Evolutionary conservation across 1,284 basidiomycete genomes (phyloP), one percentile per base, ranked within the genome.

Genomic region (Peniophora sp.): DNA sequence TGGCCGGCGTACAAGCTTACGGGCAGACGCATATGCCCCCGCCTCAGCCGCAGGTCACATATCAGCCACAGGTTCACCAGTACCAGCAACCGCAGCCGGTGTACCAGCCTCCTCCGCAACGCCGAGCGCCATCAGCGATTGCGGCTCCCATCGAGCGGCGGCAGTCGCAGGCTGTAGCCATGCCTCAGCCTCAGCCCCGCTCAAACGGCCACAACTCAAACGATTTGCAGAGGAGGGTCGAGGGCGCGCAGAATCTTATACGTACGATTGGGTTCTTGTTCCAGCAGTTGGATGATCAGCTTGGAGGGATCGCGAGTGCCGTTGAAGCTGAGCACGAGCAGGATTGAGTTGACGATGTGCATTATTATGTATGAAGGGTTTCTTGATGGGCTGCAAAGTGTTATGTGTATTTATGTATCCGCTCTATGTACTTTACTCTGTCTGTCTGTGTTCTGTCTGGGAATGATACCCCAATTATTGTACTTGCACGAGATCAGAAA

Each of bases 381-480:
- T n/a, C n/a, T n/a, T n/a, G n/a, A n/a, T n/a, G n/a, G n/a, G n/a
- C n/a, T n/a, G n/a, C n/a, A n/a, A n/a, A 12, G 6, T 32, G 27
- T 32, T 32, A 32, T 12, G 27, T 6, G 27, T 32, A 32, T 32
- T 12, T 32, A 32, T 32, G 5, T 5, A 48, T 54, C 55, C 45
- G 47, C 49, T 50, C 39, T 51, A 48, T 48, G 48, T 50, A 48
- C 52, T 35, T 45, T 48, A 35, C 52, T 20, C 50, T 52, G 38
- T 51, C 50, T 50, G 55, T 53, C 53, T 55, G 54, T 57, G 32
- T 27, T 51, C 52, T 47, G 47, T 27, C 25, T 34, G 27, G 12
- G 12, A 32, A 32, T 32, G 27, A 32, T 32, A 32, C 27, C n/a
- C n/a, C 27, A 32, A 12, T 32, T 12, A 12, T 32, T 32, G 5